Percentiles rank a stretch among this genome's conserved stretches.
These are phyloP conservation scores for Leptodontidium sp. DNA, from an alignment of 2,329 filamentous ascomycete species.

Conservation along the genomic window DNA sequence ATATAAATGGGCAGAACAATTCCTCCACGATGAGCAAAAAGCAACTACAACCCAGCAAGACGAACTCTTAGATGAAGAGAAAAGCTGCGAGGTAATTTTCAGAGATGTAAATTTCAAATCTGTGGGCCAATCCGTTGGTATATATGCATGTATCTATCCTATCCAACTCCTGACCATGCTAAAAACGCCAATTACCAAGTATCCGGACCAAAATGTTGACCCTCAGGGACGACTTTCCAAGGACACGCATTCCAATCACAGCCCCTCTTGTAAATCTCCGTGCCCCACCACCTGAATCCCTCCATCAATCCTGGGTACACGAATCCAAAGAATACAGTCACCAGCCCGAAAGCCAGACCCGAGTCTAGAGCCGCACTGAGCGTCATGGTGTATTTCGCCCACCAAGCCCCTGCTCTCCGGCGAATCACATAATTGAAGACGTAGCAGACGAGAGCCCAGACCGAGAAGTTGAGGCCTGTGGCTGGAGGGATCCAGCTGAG, in stretches of 20 bases:
- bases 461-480: slow-evolving; percentile 85
- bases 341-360: slow-evolving; percentile 81
- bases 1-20: too few relatives aligned
- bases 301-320: slow-evolving; percentile 81
- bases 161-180: neutral
- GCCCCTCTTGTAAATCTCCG: slow-evolving; percentile 82
- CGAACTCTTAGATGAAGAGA: too few relatives aligned
- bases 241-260: slow-evolving; percentile 87
- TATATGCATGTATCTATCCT: slow-evolving; percentile 4
- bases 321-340: slow-evolving; percentile 86
- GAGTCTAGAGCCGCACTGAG: slow-evolving; percentile 84
- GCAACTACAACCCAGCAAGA: too few relatives aligned
- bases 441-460: slow-evolving; percentile 87
- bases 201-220: slow-evolving; percentile 71
- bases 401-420: slow-evolving; percentile 76
- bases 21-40: too few relatives aligned
- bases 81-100: too few relatives aligned
- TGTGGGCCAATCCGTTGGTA: neutral
- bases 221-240: slow-evolving; percentile 69
- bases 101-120: neutral
- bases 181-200: slow-evolving; percentile 53
- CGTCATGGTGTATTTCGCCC: slow-evolving; percentile 92
- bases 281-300: slow-evolving; percentile 86
- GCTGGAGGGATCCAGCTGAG: slow-evolving; percentile 89
- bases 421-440: slow-evolving; percentile 82